These are phyloP conservation scores for Xylaria sp. DNA, from an alignment of 2,329 filamentous ascomycete species.

Conservation along the genomic window DNA sequence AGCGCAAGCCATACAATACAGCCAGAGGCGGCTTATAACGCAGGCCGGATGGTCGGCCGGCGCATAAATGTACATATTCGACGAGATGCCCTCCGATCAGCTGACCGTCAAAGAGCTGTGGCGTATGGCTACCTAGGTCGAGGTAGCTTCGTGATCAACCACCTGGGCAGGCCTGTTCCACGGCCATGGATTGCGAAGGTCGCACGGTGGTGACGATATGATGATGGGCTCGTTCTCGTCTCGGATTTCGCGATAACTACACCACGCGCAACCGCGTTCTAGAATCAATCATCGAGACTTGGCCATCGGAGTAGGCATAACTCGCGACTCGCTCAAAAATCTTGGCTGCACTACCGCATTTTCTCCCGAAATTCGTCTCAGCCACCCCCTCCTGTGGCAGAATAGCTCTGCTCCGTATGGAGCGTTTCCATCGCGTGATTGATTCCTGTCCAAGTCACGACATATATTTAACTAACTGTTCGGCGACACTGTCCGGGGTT, in stretches of 20 bases:
- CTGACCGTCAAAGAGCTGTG: background rate
- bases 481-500: too few species aligned
- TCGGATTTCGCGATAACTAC: background rate
- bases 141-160: background rate
- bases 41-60: constrained; percentile 2
- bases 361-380: background rate
- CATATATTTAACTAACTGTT: too few species aligned
- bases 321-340: background rate
- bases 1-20: constrained; percentile 3
- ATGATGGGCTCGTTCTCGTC: background rate
- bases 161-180: background rate
- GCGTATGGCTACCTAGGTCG: background rate
- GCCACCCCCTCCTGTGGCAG: constrained; percentile 1
- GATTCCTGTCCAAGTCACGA: background rate
- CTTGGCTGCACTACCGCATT: background rate
- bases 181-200: background rate
- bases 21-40: constrained; percentile 1
- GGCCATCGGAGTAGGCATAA: background rate
- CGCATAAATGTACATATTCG: background rate
- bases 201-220: background rate
- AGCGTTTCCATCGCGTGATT: constrained; percentile 5
- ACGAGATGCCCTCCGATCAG: background rate
- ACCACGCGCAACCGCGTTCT: background rate
- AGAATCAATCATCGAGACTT: background rate
- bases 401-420: constrained; percentile 1